Evolutionary conservation across 208 protist genomes (phyloP).

Genomic region (Endotrypanum monterogeii): DNA sequence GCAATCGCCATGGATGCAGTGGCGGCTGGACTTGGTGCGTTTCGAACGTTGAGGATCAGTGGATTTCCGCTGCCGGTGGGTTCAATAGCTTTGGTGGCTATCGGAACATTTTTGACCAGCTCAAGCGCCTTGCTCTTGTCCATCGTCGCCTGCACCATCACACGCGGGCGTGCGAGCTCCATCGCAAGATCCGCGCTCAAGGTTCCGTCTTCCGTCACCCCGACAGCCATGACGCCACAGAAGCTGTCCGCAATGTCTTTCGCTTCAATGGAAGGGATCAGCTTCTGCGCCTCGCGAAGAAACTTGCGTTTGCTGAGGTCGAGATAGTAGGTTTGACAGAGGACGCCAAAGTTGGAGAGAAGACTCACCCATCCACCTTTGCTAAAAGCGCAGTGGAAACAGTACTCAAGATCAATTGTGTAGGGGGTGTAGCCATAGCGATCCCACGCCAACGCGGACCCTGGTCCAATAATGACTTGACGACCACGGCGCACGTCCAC

Average conservation of each 20-base stretch:
- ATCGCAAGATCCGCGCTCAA: conserved; percentile 76
- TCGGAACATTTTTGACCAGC: conserved; percentile 25
- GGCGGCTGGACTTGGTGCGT: conserved; percentile 87
- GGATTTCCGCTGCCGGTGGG: conserved; percentile 24
- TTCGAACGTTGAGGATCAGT: conserved; percentile 89
- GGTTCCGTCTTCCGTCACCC: conserved; percentile 53
- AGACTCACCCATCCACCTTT: conserved; percentile 76
- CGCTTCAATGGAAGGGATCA: conserved; percentile 64
- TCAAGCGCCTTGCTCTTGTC: conserved; percentile 49
- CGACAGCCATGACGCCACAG: conserved; percentile 76
- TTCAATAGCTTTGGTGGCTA: conserved; percentile 7
- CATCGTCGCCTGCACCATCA: conserved; percentile 41
- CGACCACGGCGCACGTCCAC: conserved; percentile 70
- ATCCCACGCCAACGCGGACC: conserved; percentile 68
- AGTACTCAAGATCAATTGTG: conserved; percentile 71
- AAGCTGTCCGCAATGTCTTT: conserved; percentile 77
- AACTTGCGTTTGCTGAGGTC: conserved; percentile 65
- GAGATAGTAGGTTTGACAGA: conserved; percentile 66
- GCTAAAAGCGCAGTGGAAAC: conserved; percentile 67
- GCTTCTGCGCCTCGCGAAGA: conserved; percentile 66
- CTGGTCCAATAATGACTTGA: conserved; percentile 84
- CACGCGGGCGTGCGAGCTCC: conserved; percentile 68
- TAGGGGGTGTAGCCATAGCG: conserved; percentile 89
- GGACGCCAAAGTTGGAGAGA: conserved; percentile 47
- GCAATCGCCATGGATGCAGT: conserved; percentile 89